phyloP scores from a whole-genome alignment of 352 stramenopile genomes.

The Phytophthora aleatoria region DNA sequence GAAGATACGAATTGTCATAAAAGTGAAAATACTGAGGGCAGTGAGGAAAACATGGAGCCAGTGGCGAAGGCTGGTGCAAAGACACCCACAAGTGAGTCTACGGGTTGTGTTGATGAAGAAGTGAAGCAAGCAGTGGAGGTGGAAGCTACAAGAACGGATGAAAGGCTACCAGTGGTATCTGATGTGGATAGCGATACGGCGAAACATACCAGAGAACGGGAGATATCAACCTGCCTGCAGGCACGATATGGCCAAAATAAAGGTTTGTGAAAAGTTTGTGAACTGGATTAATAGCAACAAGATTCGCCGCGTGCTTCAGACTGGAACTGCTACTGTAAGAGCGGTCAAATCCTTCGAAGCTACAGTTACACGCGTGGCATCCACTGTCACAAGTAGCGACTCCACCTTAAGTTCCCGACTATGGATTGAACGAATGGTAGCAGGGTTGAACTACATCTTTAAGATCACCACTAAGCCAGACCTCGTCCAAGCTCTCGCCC shows the following conservation, averaged over 20 bases:
- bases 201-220: not conserved
- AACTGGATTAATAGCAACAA: not conserved
- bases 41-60: not conserved
- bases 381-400: not conserved
- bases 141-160: not conserved
- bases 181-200: not conserved
- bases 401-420: slow-evolving; percentile 2
- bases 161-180: not conserved
- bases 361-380: not conserved
- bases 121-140: not conserved
- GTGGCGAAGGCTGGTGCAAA: not conserved
- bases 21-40: not conserved
- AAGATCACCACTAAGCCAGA: slow-evolving; percentile 1
- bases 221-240: not conserved
- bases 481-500: not conserved
- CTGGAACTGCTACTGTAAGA: not conserved
- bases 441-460: slow-evolving; percentile 1
- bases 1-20: not conserved
- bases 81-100: not conserved
- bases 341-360: not conserved
- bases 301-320: not conserved
- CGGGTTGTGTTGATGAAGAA: not conserved
- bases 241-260: not conserved
- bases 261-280: not conserved
- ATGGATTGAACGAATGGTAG: slow-evolving; percentile 18